A percentile compares a stretch with the other conserved stretches of the same genome.
Conservation (phyloP, 2,329 filamentous ascomycete species). For the Chrysoporthe puriensis region DNA sequence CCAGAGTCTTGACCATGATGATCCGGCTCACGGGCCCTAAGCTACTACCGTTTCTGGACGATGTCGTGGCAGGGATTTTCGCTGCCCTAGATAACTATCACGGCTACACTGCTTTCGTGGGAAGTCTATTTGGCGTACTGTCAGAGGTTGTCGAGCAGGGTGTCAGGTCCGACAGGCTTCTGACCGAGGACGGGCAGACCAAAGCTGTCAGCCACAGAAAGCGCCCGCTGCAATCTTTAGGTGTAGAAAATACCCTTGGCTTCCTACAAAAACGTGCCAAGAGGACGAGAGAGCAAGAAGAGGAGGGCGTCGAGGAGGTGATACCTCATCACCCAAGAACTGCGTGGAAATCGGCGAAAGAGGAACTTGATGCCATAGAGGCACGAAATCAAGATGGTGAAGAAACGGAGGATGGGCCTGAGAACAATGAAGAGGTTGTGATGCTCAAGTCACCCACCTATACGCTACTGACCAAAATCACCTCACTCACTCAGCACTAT, state of each 20-base stretch:
- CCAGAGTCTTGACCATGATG: conserved; percentile 93
- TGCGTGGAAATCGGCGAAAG: conserved; percentile 40
- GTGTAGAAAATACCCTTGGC: conserved; percentile 51
- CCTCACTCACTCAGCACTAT: conserved; percentile 85
- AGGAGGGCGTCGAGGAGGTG: conserved; percentile 39
- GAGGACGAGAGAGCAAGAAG: conserved; percentile 44
- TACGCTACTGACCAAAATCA: conserved; percentile 78
- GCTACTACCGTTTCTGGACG: conserved; percentile 86
- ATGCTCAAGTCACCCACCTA: conserved; percentile 76
- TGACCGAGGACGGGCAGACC: conserved; percentile 47
- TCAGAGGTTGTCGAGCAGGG: conserved; percentile 84
- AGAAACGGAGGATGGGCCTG: conserved; percentile 41
- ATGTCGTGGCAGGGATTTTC: conserved; percentile 89
- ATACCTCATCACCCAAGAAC: conserved; percentile 40
- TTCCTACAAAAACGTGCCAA: conserved; percentile 67
- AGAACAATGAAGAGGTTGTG: conserved; percentile 41
- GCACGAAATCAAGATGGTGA: conserved; percentile 36
- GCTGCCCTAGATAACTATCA: conserved; percentile 93
- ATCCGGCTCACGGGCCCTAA: conserved; percentile 80
- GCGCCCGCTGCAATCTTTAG: conserved; percentile 36
- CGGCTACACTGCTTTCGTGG: conserved; percentile 84
- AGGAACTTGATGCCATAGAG: conserved; percentile 38
- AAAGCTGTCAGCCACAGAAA: conserved; percentile 49
- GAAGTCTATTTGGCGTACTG: conserved; percentile 81
- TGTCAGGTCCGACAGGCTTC: conserved; percentile 58